Base-by-base conservation (phyloP, 495 filamentous ascomycete genomes). In the Podospora pseudoanserina region DNA sequence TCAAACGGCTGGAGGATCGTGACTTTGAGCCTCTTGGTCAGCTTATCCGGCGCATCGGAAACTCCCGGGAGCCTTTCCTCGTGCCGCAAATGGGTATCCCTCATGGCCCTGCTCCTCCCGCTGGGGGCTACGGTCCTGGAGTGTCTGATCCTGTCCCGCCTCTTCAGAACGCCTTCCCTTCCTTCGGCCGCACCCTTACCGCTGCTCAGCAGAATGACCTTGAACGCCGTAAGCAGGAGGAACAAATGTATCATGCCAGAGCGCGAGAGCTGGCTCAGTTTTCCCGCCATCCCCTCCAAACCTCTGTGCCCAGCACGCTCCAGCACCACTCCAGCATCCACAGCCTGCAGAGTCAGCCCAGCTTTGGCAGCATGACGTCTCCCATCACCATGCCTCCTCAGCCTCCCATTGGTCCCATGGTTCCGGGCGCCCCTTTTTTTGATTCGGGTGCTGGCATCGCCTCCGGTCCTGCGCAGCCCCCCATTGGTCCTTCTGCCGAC, bases 11-110 rank as follows among this genome's bases (percentile, higher is more conserved):
- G 4, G 95, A 99, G 78, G 95, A 98, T 71, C 79, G 83, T 0
- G 94, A 99, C 55, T 99, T 97, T 68, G 96, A 99, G 79, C 96
- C 94, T 23, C 80, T 99, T n/a, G 95, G 94, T 9, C 92, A 96
- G 76, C 84, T 99, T 27, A 97, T 99, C 69, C 86, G 95, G 34
- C 91, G 94, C 55, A 99, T 99, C 73, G 95, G 95, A 4, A 99
- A 99, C 80, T 98, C 96, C 1, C 85, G 95, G 11, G 95, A 99
- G 78, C 95, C 95, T 0, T 99, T 99, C 82, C 85, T 99, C 19
- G 95, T 99, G 54, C 95, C 95, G 32, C 93, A 98, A 76, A 97
- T 97, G 72, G 94, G 94, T 49, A 91, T 97, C 67, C 88, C 93
- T 60, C 93, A 97, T 77, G 93, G 92, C 11, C 88, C 89, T 5